phyloP scores from a whole-genome alignment of 1,284 basidiomycete genomes.

The Naganishia cerealis region DNA sequence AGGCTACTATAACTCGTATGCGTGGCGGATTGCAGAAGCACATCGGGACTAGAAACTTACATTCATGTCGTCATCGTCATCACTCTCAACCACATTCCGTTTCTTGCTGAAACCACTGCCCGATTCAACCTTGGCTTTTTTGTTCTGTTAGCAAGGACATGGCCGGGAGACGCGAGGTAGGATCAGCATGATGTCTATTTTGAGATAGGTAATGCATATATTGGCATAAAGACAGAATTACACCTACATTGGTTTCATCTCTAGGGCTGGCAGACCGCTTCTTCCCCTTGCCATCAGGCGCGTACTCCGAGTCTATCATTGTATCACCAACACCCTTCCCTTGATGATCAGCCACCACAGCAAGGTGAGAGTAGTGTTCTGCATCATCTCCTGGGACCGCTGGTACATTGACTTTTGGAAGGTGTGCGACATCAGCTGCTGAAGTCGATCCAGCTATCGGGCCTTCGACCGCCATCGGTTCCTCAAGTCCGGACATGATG shows the following conservation, averaged over 20 bases:
- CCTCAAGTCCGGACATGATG: slow-evolving; percentile 15
- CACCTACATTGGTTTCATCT: slow-evolving; percentile 23
- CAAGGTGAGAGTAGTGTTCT: slow-evolving; percentile 13
- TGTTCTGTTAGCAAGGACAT: slow-evolving; percentile 12
- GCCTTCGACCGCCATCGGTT: slow-evolving; percentile 32
- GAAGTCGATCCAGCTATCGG: slow-evolving; percentile 21
- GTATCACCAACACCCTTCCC: slow-evolving; percentile 23
- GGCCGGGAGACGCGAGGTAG: not conserved
- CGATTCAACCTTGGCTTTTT: slow-evolving; percentile 8
- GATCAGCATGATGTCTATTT: not conserved
- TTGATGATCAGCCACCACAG: slow-evolving; percentile 19
- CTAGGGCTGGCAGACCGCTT: slow-evolving; percentile 29
- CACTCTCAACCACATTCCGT: slow-evolving; percentile 28
- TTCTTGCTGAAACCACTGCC: slow-evolving; percentile 26
- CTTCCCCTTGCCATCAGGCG: slow-evolving; percentile 15
- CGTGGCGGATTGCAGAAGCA: not conserved
- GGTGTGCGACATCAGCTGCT: slow-evolving; percentile 20
- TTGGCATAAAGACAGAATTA: not conserved
- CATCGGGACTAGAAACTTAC: slow-evolving; percentile 5
- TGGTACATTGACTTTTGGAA: slow-evolving; percentile 16
- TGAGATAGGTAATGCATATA: not conserved
- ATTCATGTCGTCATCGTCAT: slow-evolving; percentile 31
- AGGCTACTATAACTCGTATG: not conserved
- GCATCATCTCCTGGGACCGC: slow-evolving; percentile 7
- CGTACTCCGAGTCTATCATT: slow-evolving; percentile 23